Evolutionary conservation across 495 filamentous ascomycete genomes (phyloP), one percentile per base, ranked within the genome.

Genomic region (Trichoderma orchidacearum): DNA sequence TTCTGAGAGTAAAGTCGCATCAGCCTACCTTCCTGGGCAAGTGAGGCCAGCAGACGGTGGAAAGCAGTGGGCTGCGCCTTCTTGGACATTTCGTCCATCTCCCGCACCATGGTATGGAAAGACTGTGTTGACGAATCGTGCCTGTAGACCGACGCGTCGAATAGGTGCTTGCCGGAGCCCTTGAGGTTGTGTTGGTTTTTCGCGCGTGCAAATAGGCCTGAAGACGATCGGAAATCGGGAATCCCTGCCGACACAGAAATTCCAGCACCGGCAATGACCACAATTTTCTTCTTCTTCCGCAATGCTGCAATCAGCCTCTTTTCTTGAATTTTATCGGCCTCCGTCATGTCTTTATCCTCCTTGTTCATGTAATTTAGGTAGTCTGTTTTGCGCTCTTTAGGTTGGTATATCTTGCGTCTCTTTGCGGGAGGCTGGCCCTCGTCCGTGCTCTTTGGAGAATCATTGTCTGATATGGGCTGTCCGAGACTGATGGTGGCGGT

Each of bases 221-320:
- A 84, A 0, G 84, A 82, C 4, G 93, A 97, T 60, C 93, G 89
- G 65, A 98, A 98, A 66, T 98, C 93, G 67, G 94, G 94, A 62
- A 98, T 93, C 55, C 93, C 93, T 60, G 93, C 94, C 48, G 90
- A 89, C 13, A 94, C 92, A 32, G 93, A 97, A 59, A 98, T 97
- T 53, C 93, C 93, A 30, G 93, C 93, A 52, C 93, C 93, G 30
- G 92, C 92, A 69, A 98, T 88, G 38, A 96, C 89, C 18, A 98
- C 89, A 62, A 98, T 95, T 72, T 95, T 96, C 68, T 86, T 85
- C 71, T 90, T 93, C 65, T 87, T 87, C 56, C 86, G 84, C 59
- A 98, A 70, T n/a, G 81, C 83, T 53, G 86, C 80, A 34, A 89
- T 69, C 13, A 98, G 74, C 53, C 82, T 76, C 53, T 85, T 78